These are phyloP conservation scores for Mucor irregularis DNA, from an alignment of 371 early-diverging fungal species.

Conservation along the genomic window DNA sequence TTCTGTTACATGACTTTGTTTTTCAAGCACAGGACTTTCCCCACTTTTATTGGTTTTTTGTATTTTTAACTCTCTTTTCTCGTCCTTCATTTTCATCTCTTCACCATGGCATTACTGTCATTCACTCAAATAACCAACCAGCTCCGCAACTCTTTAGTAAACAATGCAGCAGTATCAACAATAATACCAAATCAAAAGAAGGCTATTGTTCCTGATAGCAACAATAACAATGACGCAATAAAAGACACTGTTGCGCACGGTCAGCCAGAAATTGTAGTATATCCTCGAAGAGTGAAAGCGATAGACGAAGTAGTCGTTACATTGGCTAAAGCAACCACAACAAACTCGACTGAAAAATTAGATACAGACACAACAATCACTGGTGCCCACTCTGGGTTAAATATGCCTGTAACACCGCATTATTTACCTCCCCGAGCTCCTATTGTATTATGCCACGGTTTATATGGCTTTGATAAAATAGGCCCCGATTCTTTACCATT, in stretches of 20 bases:
- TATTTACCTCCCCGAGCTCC: slow-evolving; percentile 80
- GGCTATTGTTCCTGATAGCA: background rate
- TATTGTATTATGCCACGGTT: slow-evolving; percentile 87
- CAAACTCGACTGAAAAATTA: background rate
- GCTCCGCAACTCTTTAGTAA: background rate
- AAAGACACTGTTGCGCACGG: background rate
- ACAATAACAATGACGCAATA: background rate
- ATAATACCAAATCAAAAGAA: background rate
- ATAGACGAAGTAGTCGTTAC: background rate
- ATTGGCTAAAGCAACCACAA: background rate
- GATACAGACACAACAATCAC: slow-evolving; percentile 1
- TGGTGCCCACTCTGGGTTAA: slow-evolving; percentile 17
- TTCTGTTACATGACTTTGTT: too few relatives aligned
- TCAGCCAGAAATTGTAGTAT: slow-evolving; percentile 3
- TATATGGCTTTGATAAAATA: slow-evolving; percentile 87
- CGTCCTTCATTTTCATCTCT: background rate
- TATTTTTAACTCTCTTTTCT: background rate
- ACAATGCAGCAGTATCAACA: background rate
- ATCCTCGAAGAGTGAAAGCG: slow-evolving; percentile 9
- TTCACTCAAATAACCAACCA: slow-evolving; percentile 7
- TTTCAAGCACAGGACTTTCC: too few relatives aligned
- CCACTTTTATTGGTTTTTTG: background rate
- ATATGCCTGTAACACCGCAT: slow-evolving; percentile 59
- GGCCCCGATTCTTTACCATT: slow-evolving; percentile 76
- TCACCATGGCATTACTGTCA: slow-evolving; percentile 6